A percentile compares a stretch with the other conserved stretches of the same genome.
These are phyloP conservation scores for Neurospora sp. DNA, from an alignment of 495 filamentous ascomycete genomes.

Conservation along the genomic window DNA sequence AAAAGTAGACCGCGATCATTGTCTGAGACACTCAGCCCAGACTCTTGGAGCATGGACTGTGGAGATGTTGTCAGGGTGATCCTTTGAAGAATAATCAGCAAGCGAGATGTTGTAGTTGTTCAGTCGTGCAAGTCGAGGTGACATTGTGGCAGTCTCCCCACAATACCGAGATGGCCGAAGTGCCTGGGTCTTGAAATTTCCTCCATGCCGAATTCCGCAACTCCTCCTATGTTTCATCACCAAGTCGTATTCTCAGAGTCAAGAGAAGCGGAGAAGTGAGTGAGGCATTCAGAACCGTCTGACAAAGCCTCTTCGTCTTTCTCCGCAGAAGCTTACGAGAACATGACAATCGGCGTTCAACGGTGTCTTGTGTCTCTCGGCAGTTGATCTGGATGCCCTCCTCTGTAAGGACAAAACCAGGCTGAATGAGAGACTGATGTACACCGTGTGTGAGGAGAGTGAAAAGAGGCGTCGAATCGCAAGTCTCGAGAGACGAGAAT, in stretches of 20 bases:
- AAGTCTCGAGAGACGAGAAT: not conserved
- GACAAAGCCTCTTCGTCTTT: not conserved
- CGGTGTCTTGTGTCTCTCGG: not conserved
- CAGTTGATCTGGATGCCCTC: constrained; percentile 1
- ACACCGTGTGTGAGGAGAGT: not conserved
- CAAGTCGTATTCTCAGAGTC: not conserved
- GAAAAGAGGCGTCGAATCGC: not conserved
- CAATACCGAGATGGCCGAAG: not conserved
- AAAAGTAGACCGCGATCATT: not conserved
- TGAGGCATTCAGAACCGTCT: not conserved
- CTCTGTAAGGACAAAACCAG: not conserved
- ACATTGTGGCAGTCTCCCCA: not conserved
- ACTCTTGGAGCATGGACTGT: not conserved
- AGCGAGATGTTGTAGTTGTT: not conserved
- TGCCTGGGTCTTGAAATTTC: not conserved
- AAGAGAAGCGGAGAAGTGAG: not conserved
- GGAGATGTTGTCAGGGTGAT: not conserved
- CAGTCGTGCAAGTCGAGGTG: not conserved
- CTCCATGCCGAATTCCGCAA: not conserved
- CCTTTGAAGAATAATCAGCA: not conserved
- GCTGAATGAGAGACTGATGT: not conserved
- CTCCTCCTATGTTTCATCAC: not conserved
- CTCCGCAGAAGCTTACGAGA: constrained; percentile 5
- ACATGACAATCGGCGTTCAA: not conserved
- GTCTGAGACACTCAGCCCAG: not conserved